Percentiles rank a stretch among this genome's conserved stretches.
These are phyloP conservation scores for Pyrus bretschneideri DNA, from an alignment of 306 rosid species.

Conservation along the genomic window DNA sequence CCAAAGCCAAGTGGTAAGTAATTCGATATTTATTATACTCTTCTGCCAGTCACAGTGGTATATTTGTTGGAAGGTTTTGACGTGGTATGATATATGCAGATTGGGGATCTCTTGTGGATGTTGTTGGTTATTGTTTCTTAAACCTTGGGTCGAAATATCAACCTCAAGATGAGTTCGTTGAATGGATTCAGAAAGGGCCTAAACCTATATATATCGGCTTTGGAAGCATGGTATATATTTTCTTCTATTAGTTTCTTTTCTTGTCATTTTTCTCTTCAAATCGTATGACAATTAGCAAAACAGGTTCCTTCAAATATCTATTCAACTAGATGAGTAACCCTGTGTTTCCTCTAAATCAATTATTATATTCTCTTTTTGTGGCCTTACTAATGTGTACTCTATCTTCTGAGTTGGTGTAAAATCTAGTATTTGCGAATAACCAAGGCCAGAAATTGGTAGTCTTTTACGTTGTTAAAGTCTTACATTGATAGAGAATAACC, in stretches of 20 bases:
- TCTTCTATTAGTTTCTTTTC: conserved; percentile 2
- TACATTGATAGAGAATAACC: no score
- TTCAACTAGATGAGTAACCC: no score
- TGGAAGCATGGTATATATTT: conserved; percentile 84
- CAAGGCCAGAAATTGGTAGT: no score
- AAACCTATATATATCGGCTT: conserved; percentile 89
- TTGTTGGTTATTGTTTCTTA: conserved; percentile 88
- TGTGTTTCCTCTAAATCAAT: no score
- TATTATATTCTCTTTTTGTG: no score
- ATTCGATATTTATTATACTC: not conserved
- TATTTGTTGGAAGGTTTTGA: conserved; percentile 24
- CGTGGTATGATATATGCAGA: conserved; percentile 45
- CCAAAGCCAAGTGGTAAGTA: conserved; percentile 82
- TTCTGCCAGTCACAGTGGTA: not conserved
- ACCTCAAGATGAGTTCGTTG: conserved; percentile 64
- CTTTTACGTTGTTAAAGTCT: no score
- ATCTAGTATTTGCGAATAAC: no score
- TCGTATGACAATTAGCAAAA: not conserved
- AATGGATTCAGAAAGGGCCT: conserved; percentile 71
- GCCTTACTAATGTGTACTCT: no score
- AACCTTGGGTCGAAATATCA: conserved; percentile 69
- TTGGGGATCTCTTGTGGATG: conserved; percentile 92
- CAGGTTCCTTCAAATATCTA: no score
- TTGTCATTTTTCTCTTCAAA: not conserved
- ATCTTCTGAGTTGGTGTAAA: no score